phyloP scores from a whole-genome alignment of 768 basidiomycete species.

The Kockovaella imperatae region DNA sequence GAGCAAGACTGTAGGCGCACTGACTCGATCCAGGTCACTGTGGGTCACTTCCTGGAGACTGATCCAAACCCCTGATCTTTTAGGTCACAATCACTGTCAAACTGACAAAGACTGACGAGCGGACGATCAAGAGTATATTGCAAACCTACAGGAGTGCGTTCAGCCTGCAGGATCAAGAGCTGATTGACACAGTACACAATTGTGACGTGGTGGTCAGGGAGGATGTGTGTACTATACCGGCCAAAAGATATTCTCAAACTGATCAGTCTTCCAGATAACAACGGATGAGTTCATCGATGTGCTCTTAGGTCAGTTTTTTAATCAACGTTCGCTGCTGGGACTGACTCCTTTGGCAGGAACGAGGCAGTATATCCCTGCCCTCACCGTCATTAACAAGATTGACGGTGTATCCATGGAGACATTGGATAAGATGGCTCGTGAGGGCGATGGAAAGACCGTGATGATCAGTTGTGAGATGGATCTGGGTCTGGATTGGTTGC shows the following conservation, averaged over 20 bases:
- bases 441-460: slow-evolving; percentile 66
- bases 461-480: slow-evolving; percentile 95
- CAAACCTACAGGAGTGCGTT: slow-evolving; percentile 71
- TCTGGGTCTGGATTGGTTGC: slow-evolving; percentile 57
- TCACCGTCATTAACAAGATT: slow-evolving; percentile 94
- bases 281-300: slow-evolving; percentile 97
- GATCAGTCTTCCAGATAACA: slow-evolving; percentile 57
- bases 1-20: slow-evolving; percentile 3
- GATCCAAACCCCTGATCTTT: slow-evolving; percentile 1
- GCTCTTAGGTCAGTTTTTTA: slow-evolving; percentile 60
- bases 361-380: slow-evolving; percentile 87
- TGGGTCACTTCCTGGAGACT: slow-evolving; percentile 34
- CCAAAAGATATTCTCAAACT: not conserved
- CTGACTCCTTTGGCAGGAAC: slow-evolving; percentile 58
- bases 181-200: slow-evolving; percentile 44
- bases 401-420: slow-evolving; percentile 54
- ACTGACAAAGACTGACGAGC: slow-evolving; percentile 87
- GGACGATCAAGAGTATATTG: slow-evolving; percentile 84
- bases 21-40: slow-evolving; percentile 58
- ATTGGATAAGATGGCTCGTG: slow-evolving; percentile 31
- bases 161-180: not conserved
- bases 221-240: slow-evolving; percentile 57
- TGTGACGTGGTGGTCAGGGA: slow-evolving; percentile 98
- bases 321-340: not conserved
- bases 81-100: slow-evolving; percentile 86